phyloP scores from a whole-genome alignment of 1,139 yeast species.

The Debaryomyces udenii region DNA sequence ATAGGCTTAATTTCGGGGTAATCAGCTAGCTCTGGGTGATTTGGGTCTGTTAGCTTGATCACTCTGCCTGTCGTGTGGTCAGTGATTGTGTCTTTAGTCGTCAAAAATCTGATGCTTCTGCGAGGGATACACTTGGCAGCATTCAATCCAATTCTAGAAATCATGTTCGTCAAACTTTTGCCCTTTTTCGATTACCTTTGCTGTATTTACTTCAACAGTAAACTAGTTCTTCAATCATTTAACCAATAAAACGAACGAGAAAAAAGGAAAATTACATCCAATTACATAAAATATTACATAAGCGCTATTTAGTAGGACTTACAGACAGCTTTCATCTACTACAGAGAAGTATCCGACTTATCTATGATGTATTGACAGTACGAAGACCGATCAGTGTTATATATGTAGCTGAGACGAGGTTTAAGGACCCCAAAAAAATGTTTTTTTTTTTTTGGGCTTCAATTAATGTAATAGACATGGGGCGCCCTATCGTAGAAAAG shows the following conservation, averaged over 20 bases:
- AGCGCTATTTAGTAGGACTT: constrained; percentile 1
- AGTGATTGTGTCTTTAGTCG: constrained; percentile 42
- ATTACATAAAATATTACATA: constrained; percentile 7
- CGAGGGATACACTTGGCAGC: constrained; percentile 18
- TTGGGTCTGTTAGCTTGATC: constrained; percentile 47
- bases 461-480: not conserved
- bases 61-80: constrained; percentile 47
- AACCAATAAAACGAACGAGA: constrained; percentile 10
- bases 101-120: constrained; percentile 28
- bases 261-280: not conserved
- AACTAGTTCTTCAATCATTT: not conserved
- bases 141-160: constrained; percentile 33
- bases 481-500: not conserved
- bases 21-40: constrained; percentile 49
- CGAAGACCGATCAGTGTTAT: not conserved
- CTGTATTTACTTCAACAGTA: not conserved
- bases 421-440: not conserved
- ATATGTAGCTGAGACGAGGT: not conserved
- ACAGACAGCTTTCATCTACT: constrained; percentile 1
- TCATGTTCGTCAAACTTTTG: constrained; percentile 20
- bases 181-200: not conserved
- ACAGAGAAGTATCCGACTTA: not conserved
- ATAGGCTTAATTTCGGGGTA: constrained; percentile 46
- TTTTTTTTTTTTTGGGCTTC: not conserved
- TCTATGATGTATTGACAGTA: constrained; percentile 8